Evolutionary conservation across 2,329 filamentous ascomycete species (phyloP).

Genomic region (Alternaria sp.): DNA sequence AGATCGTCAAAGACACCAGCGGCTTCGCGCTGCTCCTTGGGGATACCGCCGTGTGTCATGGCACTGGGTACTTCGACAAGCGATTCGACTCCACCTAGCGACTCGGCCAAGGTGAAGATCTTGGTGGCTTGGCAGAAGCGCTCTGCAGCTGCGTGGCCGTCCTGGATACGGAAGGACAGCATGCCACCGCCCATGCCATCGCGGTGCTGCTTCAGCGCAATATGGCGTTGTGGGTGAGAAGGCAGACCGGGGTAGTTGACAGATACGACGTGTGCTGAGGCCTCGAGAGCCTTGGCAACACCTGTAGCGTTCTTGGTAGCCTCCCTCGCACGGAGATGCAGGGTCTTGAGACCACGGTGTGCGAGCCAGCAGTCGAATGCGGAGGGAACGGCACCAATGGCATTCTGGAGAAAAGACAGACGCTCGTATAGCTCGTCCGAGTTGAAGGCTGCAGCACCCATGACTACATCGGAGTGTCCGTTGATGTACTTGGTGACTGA

Average conservation of each 20-base stretch:
- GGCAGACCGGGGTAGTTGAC: slow-evolving; percentile 96
- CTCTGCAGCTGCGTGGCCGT: slow-evolving; percentile 84
- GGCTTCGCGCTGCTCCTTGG: slow-evolving; percentile 85
- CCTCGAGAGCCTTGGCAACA: slow-evolving; percentile 79
- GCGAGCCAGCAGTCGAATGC: slow-evolving; percentile 98
- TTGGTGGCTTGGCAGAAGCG: slow-evolving; percentile 89
- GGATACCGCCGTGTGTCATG: slow-evolving; percentile 98
- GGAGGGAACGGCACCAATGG: slow-evolving; percentile 92
- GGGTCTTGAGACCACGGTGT: slow-evolving; percentile 94
- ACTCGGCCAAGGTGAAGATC: slow-evolving; percentile 94
- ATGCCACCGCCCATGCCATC: slow-evolving; percentile 95
- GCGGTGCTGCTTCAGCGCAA: slow-evolving; percentile 90
- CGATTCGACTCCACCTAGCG: slow-evolving; percentile 88
- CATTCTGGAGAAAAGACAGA: slow-evolving; percentile 93
- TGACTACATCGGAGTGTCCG: slow-evolving; percentile 93
- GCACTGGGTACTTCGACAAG: slow-evolving; percentile 89
- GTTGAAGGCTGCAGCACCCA: slow-evolving; percentile 97
- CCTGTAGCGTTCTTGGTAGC: slow-evolving; percentile 81
- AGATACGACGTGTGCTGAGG: slow-evolving; percentile 80
- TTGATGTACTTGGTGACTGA: slow-evolving; percentile 99
- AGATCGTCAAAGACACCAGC: slow-evolving; percentile 96
- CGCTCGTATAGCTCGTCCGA: slow-evolving; percentile 77
- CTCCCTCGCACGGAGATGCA: slow-evolving; percentile 89
- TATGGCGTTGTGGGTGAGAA: slow-evolving; percentile 84
- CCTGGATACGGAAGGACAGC: slow-evolving; percentile 93